Conservation (phyloP, 768 basidiomycete species). For the Lyophyllum atratum region DNA sequence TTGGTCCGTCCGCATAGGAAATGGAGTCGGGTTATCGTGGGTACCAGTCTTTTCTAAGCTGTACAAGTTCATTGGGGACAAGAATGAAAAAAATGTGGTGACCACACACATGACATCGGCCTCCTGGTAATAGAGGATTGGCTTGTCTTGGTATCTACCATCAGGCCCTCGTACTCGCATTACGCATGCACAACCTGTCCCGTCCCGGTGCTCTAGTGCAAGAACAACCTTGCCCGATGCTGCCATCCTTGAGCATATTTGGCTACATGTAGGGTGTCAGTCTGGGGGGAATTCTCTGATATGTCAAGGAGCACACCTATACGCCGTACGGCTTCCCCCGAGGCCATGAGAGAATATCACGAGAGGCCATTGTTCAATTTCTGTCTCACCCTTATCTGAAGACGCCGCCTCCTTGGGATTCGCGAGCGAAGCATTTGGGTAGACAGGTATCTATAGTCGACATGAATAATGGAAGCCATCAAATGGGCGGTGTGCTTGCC, state of each 20-base stretch:
- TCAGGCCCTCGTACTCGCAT: constrained; percentile 33
- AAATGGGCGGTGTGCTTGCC: constrained; percentile 25
- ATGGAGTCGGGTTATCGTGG: constrained; percentile 26
- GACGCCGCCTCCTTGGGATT: constrained; percentile 26
- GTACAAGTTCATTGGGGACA: not conserved
- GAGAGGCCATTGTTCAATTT: constrained; percentile 60
- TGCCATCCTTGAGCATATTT: constrained; percentile 73
- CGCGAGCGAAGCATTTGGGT: constrained; percentile 56
- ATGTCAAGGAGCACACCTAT: constrained; percentile 44
- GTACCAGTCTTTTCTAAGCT: constrained; percentile 32
- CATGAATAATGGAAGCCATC: not conserved
- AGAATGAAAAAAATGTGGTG: not conserved
- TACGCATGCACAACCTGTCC: constrained; percentile 60
- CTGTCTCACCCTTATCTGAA: constrained; percentile 5
- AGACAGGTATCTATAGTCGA: constrained; percentile 56
- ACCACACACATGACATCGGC: constrained; percentile 53
- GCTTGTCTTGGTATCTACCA: constrained; percentile 26
- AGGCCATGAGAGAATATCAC: constrained; percentile 88
- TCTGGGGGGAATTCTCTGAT: not conserved
- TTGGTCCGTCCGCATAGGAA: constrained; percentile 67
- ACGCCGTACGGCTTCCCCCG: constrained; percentile 70
- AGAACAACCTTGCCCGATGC: constrained; percentile 80
- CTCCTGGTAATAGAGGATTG: constrained; percentile 55
- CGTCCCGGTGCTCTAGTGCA: constrained; percentile 84
- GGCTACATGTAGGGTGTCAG: constrained; percentile 37